Percentiles rank a stretch among this genome's conserved stretches.
Evolutionary conservation across 345 rosid genomes (phyloP).

Genomic region (Melaleuca quinquenervia): DNA sequence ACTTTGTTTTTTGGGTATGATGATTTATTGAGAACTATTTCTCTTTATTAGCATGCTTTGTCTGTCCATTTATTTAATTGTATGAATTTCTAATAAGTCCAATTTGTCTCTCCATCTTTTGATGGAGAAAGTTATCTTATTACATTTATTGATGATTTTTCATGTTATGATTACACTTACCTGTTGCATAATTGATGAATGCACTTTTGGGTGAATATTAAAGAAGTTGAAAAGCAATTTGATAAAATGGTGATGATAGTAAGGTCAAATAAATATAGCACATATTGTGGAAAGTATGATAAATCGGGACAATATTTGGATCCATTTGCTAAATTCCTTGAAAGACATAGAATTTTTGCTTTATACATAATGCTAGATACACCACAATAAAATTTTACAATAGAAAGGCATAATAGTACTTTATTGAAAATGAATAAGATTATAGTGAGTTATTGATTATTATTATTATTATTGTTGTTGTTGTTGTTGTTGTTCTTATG

Average conservation of each 20-base stretch:
- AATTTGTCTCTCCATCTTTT: background rate
- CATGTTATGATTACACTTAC: background rate
- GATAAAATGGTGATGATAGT: too few relatives aligned
- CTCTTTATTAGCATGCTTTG: too few relatives aligned
- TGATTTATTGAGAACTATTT: too few relatives aligned
- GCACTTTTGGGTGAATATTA: background rate
- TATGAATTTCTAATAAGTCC: too few relatives aligned
- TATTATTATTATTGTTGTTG: too few relatives aligned
- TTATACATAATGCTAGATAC: background rate
- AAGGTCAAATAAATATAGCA: too few relatives aligned
- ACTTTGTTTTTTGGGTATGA: too few relatives aligned
- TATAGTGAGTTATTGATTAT: background rate
- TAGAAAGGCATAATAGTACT: background rate
- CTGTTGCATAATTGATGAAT: background rate
- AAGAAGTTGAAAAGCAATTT: background rate
- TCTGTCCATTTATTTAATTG: too few relatives aligned
- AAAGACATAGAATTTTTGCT: background rate
- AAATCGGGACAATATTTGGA: accelerated
- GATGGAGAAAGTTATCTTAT: background rate
- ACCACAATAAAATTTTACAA: background rate
- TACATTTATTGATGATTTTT: background rate
- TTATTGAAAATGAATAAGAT: too few relatives aligned
- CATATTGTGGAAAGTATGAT: background rate
- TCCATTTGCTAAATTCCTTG: background rate
- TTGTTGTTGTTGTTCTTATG: too few relatives aligned